Conservation (phyloP, 1,284 basidiomycete genomes). For the Cryptococcus sp. region DNA sequence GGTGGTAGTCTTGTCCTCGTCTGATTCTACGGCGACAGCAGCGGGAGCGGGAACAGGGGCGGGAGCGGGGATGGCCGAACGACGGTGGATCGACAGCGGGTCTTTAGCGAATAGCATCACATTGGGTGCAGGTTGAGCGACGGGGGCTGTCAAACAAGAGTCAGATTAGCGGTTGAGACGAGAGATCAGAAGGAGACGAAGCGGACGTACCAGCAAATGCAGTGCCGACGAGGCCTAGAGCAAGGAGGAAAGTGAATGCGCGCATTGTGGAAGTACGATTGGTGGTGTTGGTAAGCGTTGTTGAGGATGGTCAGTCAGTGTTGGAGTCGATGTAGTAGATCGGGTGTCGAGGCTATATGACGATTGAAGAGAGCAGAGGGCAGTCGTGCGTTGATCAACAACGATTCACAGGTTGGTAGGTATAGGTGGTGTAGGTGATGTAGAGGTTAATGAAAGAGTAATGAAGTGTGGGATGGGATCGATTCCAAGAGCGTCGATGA, state of each 20-base stretch:
- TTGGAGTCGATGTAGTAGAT: background rate
- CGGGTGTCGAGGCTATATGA: too few relatives aligned
- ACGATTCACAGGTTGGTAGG: too few relatives aligned
- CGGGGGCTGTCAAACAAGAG: background rate
- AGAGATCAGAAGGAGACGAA: background rate
- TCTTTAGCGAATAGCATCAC: conserved; percentile 26
- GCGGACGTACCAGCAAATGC: conserved; percentile 23
- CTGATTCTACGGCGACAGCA: background rate
- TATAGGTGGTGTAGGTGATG: too few relatives aligned
- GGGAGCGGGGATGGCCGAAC: conserved; percentile 18
- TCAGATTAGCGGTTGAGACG: background rate
- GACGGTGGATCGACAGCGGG: conserved; percentile 26
- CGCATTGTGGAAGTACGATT: conserved; percentile 19
- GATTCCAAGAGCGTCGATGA: too few relatives aligned
- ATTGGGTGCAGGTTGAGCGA: background rate
- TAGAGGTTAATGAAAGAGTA: too few relatives aligned
- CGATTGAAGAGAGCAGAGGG: too few relatives aligned
- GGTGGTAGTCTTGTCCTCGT: background rate
- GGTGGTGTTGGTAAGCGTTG: background rate
- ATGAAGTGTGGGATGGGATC: too few relatives aligned
- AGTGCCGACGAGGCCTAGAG: conserved; percentile 23
- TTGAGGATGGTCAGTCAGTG: background rate
- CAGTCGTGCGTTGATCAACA: too few relatives aligned
- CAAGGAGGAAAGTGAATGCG: conserved; percentile 19
- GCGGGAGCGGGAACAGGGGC: background rate